These are phyloP conservation scores for Stagonosporopsis vannaccii DNA, from an alignment of 2,329 filamentous ascomycete species.

Conservation along the genomic window DNA sequence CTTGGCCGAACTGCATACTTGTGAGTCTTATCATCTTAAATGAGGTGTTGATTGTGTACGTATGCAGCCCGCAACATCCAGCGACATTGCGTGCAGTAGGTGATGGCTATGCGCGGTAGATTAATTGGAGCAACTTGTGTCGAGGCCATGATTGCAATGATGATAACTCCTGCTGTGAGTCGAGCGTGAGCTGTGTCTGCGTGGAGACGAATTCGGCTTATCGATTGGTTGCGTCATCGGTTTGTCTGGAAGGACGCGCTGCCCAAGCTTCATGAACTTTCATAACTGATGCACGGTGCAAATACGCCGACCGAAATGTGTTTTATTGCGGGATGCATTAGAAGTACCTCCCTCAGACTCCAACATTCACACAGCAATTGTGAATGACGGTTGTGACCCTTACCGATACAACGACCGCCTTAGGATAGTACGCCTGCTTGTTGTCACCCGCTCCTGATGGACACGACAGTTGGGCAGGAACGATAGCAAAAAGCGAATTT, in stretches of 20 bases:
- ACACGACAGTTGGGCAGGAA: constrained; percentile 16
- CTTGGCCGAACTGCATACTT: constrained; percentile 78
- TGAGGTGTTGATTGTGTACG: constrained; percentile 57
- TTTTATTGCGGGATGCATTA: background rate
- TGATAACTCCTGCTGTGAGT: background rate
- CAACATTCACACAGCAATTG: background rate
- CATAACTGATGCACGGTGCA: background rate
- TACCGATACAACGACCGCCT: background rate
- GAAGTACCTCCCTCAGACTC: background rate
- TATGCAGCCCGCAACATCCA: constrained; percentile 90
- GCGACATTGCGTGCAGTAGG: constrained; percentile 92
- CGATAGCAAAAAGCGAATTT: constrained; percentile 7
- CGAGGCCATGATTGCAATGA: constrained; percentile 32
- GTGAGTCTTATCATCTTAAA: background rate
- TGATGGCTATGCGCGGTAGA: constrained; percentile 81
- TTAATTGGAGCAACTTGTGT: constrained; percentile 34
- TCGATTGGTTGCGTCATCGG: constrained; percentile 16
- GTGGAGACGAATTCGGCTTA: constrained; percentile 9
- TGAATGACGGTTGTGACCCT: background rate
- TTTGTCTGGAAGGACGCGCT: background rate
- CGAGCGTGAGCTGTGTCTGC: background rate
- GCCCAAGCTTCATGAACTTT: background rate
- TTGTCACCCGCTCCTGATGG: background rate
- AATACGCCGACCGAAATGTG: background rate
- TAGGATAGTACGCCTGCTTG: background rate